These are phyloP conservation scores for Phascolomyces articulosus DNA, from an alignment of 371 early-diverging fungal genomes.

Conservation along the genomic window DNA sequence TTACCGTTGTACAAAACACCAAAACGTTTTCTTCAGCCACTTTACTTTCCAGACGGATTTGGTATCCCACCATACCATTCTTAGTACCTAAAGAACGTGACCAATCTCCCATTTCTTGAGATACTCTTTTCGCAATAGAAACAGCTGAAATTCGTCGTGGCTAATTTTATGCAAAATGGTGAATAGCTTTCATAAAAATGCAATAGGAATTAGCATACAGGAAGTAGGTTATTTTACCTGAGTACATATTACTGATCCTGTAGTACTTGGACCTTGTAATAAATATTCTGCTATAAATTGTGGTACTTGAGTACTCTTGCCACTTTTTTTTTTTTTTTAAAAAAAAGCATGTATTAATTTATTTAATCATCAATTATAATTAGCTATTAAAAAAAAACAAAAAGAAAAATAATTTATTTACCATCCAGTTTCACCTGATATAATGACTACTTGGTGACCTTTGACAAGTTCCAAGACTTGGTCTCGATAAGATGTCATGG, in stretches of 20 bases:
- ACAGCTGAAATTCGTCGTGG: constrained; percentile 96
- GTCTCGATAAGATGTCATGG: constrained; percentile 62
- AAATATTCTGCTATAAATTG: constrained; percentile 80
- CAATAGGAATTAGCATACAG: too few species aligned
- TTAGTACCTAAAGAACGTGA: constrained; percentile 51
- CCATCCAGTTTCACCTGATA: constrained; percentile 92
- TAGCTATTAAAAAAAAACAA: too few species aligned
- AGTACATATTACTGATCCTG: constrained; percentile 79
- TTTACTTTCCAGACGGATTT: constrained; percentile 76
- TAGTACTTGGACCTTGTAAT: constrained; percentile 28
- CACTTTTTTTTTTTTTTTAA: constrained; percentile 51
- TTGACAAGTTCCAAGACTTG: constrained; percentile 57
- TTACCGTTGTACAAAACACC: constrained; percentile 75
- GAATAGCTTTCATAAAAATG: too few species aligned
- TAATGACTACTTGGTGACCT: constrained; percentile 69
- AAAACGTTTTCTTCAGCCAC: constrained; percentile 61
- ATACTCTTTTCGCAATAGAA: constrained; percentile 90
- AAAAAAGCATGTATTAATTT: constrained; percentile 8
- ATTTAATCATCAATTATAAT: too few species aligned
- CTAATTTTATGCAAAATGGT: constrained; percentile 20
- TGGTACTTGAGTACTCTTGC: constrained; percentile 94
- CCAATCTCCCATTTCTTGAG: constrained; percentile 72
- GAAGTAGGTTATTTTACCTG: constrained; percentile 60
- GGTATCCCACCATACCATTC: constrained; percentile 80
- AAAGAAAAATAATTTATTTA: neutral